Base-by-base conservation (phyloP, 306 rosid species). In the Vachellia collinsii region DNA sequence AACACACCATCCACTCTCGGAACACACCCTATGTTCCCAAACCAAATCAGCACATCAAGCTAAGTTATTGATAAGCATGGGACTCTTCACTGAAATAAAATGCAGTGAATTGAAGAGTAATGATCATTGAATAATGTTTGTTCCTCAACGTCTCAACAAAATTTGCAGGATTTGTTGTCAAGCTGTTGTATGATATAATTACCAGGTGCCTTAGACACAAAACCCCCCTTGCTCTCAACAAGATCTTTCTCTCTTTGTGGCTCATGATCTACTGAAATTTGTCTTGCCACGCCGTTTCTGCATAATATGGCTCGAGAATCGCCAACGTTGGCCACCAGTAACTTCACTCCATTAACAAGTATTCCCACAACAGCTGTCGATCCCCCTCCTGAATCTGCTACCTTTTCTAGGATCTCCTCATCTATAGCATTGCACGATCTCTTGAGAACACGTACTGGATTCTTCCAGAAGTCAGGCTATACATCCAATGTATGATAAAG, bases 291-390 rank as follows among this genome's bases (percentile, higher is more conserved):
- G 37, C 88, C 88, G 23, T 84, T 82, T 54, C 78, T 83, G 85
- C 86, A 85, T n/a, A 85, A 78, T 36, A 91, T 65, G 6, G 92
- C 95, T 14, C 88, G 77, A 62, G 93, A 87, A 77, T 92, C 92
- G 0, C 92, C 97, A 0, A 90, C 90, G 41, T 91, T 82, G 13
- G 88, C 84, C 7, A 85, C 84, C 16, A 89, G 62, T 17, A 89
- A 74, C 85, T 64, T 87, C 42, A 82, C 81, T 42, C 92, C 86
- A 74, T 91, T 82, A 14, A 92, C 78, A 34, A 89, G 37, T 76
- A 91, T 89, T 63, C 88, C 88, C 11, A 89, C 91, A 44, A 91
- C 91, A 50, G 91, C 92, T 8, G 95, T 91, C 4, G 92, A 92
- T 34, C 97, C 95, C 64, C 91, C 90, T 16, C 53, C 75, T 4